Conservation (phyloP, 257 asterid genomes). For the Ocimum tenuiflorum region DNA sequence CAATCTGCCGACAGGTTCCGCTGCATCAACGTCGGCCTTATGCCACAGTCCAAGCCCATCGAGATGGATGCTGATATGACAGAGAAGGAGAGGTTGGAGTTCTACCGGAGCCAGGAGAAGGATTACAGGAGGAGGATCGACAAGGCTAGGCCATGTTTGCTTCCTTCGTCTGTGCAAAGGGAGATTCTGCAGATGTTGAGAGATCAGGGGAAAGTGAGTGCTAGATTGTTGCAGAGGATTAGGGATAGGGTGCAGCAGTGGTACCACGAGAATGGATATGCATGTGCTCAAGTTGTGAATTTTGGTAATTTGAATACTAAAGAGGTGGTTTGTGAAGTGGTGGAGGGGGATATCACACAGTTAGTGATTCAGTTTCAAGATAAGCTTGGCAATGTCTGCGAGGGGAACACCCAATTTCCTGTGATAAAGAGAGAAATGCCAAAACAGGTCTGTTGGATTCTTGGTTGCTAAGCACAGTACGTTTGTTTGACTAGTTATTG, state of each 20-base stretch:
- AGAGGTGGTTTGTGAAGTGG: constrained; percentile 97
- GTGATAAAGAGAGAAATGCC: constrained; percentile 88
- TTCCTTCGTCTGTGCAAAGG: constrained; percentile 57
- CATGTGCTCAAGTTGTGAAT: constrained; percentile 90
- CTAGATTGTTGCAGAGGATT: constrained; percentile 86
- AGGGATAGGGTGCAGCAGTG: constrained; percentile 93
- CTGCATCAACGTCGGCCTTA: constrained; percentile 83
- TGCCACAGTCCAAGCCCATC: constrained; percentile 78
- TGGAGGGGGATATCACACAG: constrained; percentile 96
- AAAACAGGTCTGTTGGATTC: constrained; percentile 52
- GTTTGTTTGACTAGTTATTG: not conserved
- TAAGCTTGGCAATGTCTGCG: constrained; percentile 88
- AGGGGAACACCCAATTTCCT: constrained; percentile 79
- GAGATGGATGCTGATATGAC: constrained; percentile 98
- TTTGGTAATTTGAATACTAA: constrained; percentile 89
- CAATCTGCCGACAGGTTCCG: constrained; percentile 72
- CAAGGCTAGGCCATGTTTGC: constrained; percentile 73
- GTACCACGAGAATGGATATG: constrained; percentile 92
- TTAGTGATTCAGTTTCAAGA: constrained; percentile 83
- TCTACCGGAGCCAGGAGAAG: constrained; percentile 53
- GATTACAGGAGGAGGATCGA: constrained; percentile 80
- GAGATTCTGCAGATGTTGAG: constrained; percentile 71
- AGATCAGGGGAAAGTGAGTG: constrained; percentile 71
- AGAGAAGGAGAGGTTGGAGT: constrained; percentile 70
- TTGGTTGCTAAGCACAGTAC: not conserved